phyloP scores from a whole-genome alignment of 179 eudicot genomes.

The Carnegiea gigantea region DNA sequence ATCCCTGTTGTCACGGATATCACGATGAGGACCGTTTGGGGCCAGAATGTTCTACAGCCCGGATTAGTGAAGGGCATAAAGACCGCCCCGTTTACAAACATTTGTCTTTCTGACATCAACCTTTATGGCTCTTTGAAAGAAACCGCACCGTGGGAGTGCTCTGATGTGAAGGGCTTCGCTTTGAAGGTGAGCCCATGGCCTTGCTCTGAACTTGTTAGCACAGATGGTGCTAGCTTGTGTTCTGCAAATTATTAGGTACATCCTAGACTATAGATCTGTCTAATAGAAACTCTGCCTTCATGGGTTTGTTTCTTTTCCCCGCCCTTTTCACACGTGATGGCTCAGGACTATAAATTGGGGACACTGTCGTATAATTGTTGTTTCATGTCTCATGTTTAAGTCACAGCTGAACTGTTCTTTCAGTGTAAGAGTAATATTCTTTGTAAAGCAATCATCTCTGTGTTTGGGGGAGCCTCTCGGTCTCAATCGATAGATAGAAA shows the following conservation, averaged over 20 bases:
- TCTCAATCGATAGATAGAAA: too few species aligned
- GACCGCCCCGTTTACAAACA: slow-evolving; percentile 62
- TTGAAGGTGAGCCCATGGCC: slow-evolving; percentile 70
- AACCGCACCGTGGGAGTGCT: slow-evolving; percentile 65
- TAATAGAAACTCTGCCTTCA: too few species aligned
- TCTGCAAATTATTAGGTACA: slow-evolving; percentile 8
- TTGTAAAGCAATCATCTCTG: too few species aligned
- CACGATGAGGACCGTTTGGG: slow-evolving; percentile 56
- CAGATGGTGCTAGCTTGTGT: slow-evolving; percentile 28
- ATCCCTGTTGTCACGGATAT: slow-evolving; percentile 58
- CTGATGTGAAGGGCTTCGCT: slow-evolving; percentile 70
- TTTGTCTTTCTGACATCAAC: slow-evolving; percentile 69
- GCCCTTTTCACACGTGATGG: neutral
- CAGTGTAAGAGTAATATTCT: too few species aligned
- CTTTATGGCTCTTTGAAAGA: slow-evolving; percentile 35
- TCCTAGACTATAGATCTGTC: neutral
- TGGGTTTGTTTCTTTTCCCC: neutral
- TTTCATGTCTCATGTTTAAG: too few species aligned
- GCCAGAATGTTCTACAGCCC: slow-evolving; percentile 57
- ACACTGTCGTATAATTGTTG: too few species aligned
- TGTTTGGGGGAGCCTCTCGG: too few species aligned
- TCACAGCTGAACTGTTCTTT: too few species aligned
- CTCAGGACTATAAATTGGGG: too few species aligned
- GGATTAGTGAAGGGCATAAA: slow-evolving; percentile 67
- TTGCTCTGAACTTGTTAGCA: slow-evolving; percentile 57